Evolutionary conservation across 2,329 filamentous ascomycete genomes (phyloP).

Genomic region (Pestalotiopsis sp.): DNA sequence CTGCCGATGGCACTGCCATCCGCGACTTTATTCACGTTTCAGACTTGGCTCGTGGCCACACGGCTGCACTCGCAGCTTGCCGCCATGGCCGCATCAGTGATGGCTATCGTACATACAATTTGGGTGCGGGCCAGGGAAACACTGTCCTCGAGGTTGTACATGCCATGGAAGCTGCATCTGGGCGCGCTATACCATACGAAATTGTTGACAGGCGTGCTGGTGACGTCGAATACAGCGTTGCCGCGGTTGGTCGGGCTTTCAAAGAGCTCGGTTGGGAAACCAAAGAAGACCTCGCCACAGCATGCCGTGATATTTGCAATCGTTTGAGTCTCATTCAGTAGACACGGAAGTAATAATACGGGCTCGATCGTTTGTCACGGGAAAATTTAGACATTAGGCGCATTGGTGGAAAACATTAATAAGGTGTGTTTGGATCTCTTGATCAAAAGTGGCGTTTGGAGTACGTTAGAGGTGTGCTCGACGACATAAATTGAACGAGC

Average conservation of each 20-base stretch:
- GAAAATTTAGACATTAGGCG: not conserved
- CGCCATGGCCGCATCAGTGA: slow-evolving; percentile 27
- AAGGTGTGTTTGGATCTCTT: not conserved
- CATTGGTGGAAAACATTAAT: not conserved
- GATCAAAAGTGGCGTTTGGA: not conserved
- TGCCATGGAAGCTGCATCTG: slow-evolving; percentile 40
- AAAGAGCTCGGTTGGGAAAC: slow-evolving; percentile 3
- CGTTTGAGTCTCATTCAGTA: not conserved
- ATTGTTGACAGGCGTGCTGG: slow-evolving; percentile 41
- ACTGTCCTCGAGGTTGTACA: slow-evolving; percentile 47
- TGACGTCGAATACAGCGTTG: slow-evolving; percentile 36
- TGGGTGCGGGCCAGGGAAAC: slow-evolving; percentile 48
- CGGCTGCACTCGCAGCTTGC: slow-evolving; percentile 55
- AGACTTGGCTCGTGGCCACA: slow-evolving; percentile 66
- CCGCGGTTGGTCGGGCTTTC: not conserved
- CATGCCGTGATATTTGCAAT: slow-evolving; percentile 10
- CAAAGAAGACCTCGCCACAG: not conserved
- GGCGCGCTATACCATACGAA: slow-evolving; percentile 39
- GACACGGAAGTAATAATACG: not conserved
- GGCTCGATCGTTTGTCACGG: not conserved
- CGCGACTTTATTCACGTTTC: slow-evolving; percentile 71
- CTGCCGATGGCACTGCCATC: slow-evolving; percentile 66
- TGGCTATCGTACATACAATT: slow-evolving; percentile 15
- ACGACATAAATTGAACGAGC: not conserved
- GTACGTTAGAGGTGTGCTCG: not conserved